Percentiles rank a stretch among this genome's conserved stretches.
Evolutionary conservation across 805 yeast species (phyloP).

Genomic region (Cyberlindnera mycetangii): DNA sequence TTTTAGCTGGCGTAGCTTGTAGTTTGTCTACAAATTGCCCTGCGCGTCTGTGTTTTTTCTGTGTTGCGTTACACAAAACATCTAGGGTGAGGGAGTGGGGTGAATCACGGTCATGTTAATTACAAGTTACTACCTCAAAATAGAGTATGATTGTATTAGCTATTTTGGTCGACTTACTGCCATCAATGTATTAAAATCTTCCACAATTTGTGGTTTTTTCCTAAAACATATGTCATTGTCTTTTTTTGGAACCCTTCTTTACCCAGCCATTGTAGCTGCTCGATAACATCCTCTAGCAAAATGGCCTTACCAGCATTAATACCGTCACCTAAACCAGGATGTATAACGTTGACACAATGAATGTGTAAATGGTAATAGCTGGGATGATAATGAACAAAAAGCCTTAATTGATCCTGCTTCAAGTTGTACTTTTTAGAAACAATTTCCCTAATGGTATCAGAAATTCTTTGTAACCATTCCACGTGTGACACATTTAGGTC

Average conservation of each 20-base stretch:
- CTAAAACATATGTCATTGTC: slow-evolving; percentile 63
- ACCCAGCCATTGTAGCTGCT: slow-evolving; percentile 53
- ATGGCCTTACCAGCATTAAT: slow-evolving; percentile 78
- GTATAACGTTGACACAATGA: slow-evolving; percentile 75
- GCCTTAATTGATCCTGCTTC: slow-evolving; percentile 54
- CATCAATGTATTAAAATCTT: slow-evolving; percentile 2
- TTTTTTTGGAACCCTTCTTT: slow-evolving; percentile 54
- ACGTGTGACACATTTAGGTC: slow-evolving; percentile 63
- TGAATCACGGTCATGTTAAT: too few species aligned
- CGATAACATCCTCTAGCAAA: slow-evolving; percentile 77
- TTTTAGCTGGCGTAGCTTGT: too few species aligned
- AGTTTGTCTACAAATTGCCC: neutral
- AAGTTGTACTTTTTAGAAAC: slow-evolving; percentile 48
- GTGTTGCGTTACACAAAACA: too few species aligned
- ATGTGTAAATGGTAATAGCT: slow-evolving; percentile 94
- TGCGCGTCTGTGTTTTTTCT: too few species aligned
- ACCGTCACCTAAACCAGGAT: slow-evolving; percentile 67
- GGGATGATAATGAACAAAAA: slow-evolving; percentile 92
- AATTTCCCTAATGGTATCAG: slow-evolving; percentile 41
- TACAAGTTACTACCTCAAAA: too few species aligned
- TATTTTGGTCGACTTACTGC: too few species aligned
- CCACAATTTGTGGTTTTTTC: slow-evolving; percentile 82
- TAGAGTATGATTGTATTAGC: too few species aligned
- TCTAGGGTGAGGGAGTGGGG: too few species aligned
- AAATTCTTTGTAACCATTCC: slow-evolving; percentile 51